Evolutionary conservation across 2,329 filamentous ascomycete genomes (phyloP).

Genomic region (Westerdykella sp.): DNA sequence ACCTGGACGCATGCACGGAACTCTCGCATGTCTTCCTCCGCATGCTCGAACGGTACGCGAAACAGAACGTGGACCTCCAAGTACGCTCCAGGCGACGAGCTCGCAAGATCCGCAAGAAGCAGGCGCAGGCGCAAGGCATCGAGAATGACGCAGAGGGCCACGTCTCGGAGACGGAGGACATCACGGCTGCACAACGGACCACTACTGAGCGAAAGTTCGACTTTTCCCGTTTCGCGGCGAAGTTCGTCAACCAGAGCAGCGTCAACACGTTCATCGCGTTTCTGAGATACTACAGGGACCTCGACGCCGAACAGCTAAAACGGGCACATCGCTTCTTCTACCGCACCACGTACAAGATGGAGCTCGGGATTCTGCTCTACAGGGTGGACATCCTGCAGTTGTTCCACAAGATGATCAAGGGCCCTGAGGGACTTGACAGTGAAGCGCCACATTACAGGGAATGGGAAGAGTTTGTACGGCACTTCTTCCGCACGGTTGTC

Average conservation of each 20-base stretch:
- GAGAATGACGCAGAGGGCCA: slow-evolving; percentile 53
- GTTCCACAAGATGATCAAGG: slow-evolving; percentile 87
- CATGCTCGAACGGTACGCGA: slow-evolving; percentile 87
- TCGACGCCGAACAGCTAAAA: slow-evolving; percentile 76
- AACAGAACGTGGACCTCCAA: slow-evolving; percentile 90
- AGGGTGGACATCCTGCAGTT: slow-evolving; percentile 84
- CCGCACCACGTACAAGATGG: slow-evolving; percentile 88
- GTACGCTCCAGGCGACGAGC: slow-evolving; percentile 73
- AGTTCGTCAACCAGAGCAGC: slow-evolving; percentile 77
- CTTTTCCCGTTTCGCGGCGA: slow-evolving; percentile 73
- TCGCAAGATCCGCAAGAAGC: slow-evolving; percentile 64
- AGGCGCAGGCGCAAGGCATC: slow-evolving; percentile 41
- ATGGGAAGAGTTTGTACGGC: slow-evolving; percentile 83
- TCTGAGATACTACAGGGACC: slow-evolving; percentile 71
- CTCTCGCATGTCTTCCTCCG: slow-evolving; percentile 85
- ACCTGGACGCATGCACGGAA: slow-evolving; percentile 86
- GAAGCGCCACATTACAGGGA: slow-evolving; percentile 67
- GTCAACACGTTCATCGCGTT: slow-evolving; percentile 86
- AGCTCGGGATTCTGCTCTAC: slow-evolving; percentile 81
- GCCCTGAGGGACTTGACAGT: slow-evolving; percentile 67
- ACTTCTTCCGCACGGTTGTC: slow-evolving; percentile 73
- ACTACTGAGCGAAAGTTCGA: slow-evolving; percentile 88
- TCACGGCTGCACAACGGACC: slow-evolving; percentile 61
- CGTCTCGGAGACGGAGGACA: slow-evolving; percentile 58
- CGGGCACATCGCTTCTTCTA: slow-evolving; percentile 92